phyloP scores from a whole-genome alignment of 495 filamentous ascomycete genomes.

The Neurospora sublineolata region DNA sequence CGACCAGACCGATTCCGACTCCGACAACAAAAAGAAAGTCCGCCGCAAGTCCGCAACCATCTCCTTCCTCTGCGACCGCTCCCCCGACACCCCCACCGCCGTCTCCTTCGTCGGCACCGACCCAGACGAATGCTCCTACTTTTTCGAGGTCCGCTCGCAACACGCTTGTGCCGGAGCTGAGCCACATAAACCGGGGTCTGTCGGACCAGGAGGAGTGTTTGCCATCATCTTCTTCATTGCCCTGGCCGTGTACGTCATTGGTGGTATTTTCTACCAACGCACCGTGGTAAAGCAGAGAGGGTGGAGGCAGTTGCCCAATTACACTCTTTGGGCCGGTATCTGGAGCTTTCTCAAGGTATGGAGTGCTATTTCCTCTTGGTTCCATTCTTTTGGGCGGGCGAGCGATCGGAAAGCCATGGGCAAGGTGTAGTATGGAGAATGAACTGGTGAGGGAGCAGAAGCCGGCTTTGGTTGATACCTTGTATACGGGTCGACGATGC shows the following conservation, averaged over 20 bases:
- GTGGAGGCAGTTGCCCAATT: conserved; percentile 94
- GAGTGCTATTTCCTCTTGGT: not conserved
- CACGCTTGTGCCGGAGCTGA: conserved; percentile 62
- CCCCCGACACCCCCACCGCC: conserved; percentile 45
- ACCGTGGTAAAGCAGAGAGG: conserved; percentile 90
- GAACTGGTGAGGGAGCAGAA: not conserved
- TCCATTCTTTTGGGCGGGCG: not conserved
- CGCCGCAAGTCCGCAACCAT: conserved; percentile 78
- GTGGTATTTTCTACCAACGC: conserved; percentile 89
- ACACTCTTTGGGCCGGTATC: conserved; percentile 82
- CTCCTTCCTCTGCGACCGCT: conserved; percentile 85
- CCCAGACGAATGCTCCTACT: conserved; percentile 84
- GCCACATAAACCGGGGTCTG: conserved; percentile 50
- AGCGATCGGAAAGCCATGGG: not conserved
- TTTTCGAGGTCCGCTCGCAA: conserved; percentile 85
- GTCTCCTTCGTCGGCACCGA: conserved; percentile 75
- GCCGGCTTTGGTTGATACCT: not conserved
- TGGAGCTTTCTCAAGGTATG: conserved; percentile 68
- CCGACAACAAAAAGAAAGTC: conserved; percentile 23
- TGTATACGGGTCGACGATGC: not conserved
- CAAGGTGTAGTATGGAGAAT: not conserved
- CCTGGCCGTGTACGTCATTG: conserved; percentile 76
- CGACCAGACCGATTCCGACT: not conserved
- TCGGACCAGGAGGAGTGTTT: conserved; percentile 83
- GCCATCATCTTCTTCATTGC: conserved; percentile 82